Evolutionary conservation across 306 rosid genomes (phyloP).

Genomic region (Cicer chorassanicum): DNA sequence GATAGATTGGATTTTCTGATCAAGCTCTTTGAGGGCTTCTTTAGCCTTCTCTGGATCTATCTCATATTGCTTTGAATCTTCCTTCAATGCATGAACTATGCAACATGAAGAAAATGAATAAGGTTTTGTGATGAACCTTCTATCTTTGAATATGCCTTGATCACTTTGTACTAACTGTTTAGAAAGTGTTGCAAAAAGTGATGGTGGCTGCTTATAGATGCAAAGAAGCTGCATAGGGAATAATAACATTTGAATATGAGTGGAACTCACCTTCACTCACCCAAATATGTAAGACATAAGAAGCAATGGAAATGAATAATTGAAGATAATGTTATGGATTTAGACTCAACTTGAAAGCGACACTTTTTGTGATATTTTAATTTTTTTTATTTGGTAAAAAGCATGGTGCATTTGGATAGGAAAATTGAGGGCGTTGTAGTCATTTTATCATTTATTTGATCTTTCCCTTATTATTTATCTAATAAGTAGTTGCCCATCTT

Average conservation of each 20-base stretch:
- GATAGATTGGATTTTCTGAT: slow-evolving; percentile 71
- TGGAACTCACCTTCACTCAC: slow-evolving; percentile 37
- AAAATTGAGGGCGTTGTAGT: background rate
- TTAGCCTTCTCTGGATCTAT: slow-evolving; percentile 81
- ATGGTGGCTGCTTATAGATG: slow-evolving; percentile 45
- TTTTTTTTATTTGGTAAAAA: background rate
- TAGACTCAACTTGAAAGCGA: slow-evolving; percentile 9
- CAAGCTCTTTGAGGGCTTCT: slow-evolving; percentile 81
- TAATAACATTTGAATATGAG: slow-evolving; percentile 48
- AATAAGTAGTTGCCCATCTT: too few relatives aligned
- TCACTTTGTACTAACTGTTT: background rate
- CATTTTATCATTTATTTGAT: too few relatives aligned
- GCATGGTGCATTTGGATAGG: background rate
- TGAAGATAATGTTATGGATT: slow-evolving; percentile 46
- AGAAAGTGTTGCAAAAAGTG: slow-evolving; percentile 28
- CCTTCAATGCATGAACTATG: slow-evolving; percentile 55
- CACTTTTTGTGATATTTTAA: background rate
- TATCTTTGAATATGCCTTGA: slow-evolving; percentile 31
- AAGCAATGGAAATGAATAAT: slow-evolving; percentile 36
- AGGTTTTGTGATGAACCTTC: slow-evolving; percentile 31
- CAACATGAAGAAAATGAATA: slow-evolving; percentile 22
- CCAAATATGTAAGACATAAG: background rate
- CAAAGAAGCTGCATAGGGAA: slow-evolving; percentile 48
- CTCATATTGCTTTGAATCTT: slow-evolving; percentile 72
- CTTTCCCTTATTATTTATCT: too few relatives aligned